Conservation (phyloP, 2,329 filamentous ascomycete species). For the Aspergillus ochraceoroseus region DNA sequence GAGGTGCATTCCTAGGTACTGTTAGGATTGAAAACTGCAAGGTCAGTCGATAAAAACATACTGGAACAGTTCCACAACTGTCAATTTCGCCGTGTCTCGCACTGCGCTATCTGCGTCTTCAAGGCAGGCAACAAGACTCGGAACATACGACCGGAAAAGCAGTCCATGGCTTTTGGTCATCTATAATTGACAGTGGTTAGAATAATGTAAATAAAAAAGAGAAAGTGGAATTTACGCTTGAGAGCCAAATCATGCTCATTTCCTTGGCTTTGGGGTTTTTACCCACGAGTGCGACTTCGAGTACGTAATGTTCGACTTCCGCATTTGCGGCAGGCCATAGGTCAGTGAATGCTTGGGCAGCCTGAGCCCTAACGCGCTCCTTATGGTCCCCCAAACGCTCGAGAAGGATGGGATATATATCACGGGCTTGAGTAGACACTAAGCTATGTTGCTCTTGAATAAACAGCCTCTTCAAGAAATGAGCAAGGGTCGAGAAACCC, state of each 20-base stretch:
- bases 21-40: no score
- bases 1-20: slow-evolving; percentile 74
- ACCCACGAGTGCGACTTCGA: slow-evolving; percentile 70
- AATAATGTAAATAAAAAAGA: slow-evolving; percentile 3
- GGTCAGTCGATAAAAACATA: no score
- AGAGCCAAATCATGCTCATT: slow-evolving; percentile 75
- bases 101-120: slow-evolving; percentile 88
- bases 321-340: slow-evolving; percentile 64
- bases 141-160: slow-evolving; percentile 77
- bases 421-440: slow-evolving; percentile 61
- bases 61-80: slow-evolving; percentile 83
- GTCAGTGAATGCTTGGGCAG: slow-evolving; percentile 69
- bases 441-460: slow-evolving; percentile 76
- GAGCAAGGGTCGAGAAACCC: slow-evolving; percentile 80
- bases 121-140: slow-evolving; percentile 74
- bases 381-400: slow-evolving; percentile 85
- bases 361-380: slow-evolving; percentile 73
- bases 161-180: slow-evolving; percentile 77
- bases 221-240: slow-evolving; percentile 54
- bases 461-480: slow-evolving; percentile 77
- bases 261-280: slow-evolving; percentile 83
- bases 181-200: slow-evolving; percentile 38
- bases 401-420: slow-evolving; percentile 68
- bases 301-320: slow-evolving; percentile 75
- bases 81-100: slow-evolving; percentile 74